These are phyloP conservation scores for Auriculariales sp. DNA, from an alignment of 768 basidiomycete species.

Conservation along the genomic window DNA sequence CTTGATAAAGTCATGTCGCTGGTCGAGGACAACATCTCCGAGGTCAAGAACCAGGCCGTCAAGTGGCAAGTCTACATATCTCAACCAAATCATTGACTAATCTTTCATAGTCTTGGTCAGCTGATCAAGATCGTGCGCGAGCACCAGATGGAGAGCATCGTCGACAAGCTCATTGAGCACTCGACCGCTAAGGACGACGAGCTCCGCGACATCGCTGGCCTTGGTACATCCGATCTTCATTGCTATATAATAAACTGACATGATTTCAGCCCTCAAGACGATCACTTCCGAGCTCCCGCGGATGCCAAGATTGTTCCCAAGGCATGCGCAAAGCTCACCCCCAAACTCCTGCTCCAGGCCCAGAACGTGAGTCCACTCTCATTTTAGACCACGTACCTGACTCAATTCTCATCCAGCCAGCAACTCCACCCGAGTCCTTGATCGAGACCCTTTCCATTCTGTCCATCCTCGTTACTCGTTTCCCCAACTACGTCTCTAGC, in stretches of 20 bases:
- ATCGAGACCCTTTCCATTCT: constrained; percentile 76
- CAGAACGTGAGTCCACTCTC: constrained; percentile 38
- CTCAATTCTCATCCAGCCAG: constrained; percentile 25
- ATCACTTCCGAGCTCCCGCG: constrained; percentile 78
- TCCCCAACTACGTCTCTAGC: constrained; percentile 51
- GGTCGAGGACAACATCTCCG: constrained; percentile 89
- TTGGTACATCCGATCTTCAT: constrained; percentile 52
- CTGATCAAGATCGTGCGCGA: constrained; percentile 82
- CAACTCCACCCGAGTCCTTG: constrained; percentile 65
- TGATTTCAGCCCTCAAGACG: constrained; percentile 68
- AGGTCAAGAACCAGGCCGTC: constrained; percentile 96
- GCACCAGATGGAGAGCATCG: constrained; percentile 67
- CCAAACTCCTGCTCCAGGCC: constrained; percentile 68
- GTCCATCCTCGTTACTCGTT: constrained; percentile 76
- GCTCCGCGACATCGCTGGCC: constrained; percentile 81
- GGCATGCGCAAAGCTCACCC: constrained; percentile 72
- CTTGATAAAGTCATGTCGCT: constrained; percentile 71
- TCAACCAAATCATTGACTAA: no score
- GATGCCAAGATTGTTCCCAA: constrained; percentile 67
- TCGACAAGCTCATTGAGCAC: constrained; percentile 80
- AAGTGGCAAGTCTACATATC: constrained; percentile 56
- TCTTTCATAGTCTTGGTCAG: constrained; percentile 62
- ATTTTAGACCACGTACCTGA: neutral
- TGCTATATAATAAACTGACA: no score
- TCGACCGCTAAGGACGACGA: constrained; percentile 84